These are phyloP conservation scores for Sphagnurus paluster DNA, from an alignment of 1,284 basidiomycete species.

Conservation along the genomic window DNA sequence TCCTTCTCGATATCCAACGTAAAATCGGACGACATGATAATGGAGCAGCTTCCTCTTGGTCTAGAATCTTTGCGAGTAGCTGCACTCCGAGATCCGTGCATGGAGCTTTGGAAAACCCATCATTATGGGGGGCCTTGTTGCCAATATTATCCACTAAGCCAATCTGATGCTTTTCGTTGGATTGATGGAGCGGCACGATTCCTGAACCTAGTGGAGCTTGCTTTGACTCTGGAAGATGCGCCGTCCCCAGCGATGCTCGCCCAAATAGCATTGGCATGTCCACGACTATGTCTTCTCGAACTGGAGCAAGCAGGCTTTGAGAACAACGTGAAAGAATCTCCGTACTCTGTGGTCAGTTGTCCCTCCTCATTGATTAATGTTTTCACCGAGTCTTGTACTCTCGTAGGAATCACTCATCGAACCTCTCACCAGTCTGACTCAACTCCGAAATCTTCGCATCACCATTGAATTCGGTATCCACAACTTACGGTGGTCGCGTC, in stretches of 20 bases:
- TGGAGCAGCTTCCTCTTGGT: not conserved
- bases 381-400: not conserved
- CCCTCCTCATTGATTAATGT: not conserved
- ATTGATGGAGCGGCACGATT: not conserved
- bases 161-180: not conserved
- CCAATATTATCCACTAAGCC: not conserved
- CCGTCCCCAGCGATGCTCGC: not conserved
- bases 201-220: not conserved
- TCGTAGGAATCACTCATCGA: not conserved
- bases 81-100: not conserved
- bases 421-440: not conserved
- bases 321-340: not conserved
- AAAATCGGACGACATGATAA: not conserved
- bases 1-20: slow-evolving; percentile 1
- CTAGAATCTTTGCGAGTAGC: not conserved
- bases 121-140: not conserved
- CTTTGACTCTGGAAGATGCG: not conserved
- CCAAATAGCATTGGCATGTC: not conserved
- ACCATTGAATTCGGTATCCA: slow-evolving; percentile 2
- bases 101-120: not conserved
- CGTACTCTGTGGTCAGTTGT: not conserved
- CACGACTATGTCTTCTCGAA: not conserved
- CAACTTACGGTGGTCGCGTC: too few relatives aligned
- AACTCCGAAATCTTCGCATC: slow-evolving; percentile 3
- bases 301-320: not conserved